Evolutionary conservation across 768 basidiomycete species (phyloP), one percentile per base, ranked within the genome.

Genomic region (Lentinula sp.): DNA sequence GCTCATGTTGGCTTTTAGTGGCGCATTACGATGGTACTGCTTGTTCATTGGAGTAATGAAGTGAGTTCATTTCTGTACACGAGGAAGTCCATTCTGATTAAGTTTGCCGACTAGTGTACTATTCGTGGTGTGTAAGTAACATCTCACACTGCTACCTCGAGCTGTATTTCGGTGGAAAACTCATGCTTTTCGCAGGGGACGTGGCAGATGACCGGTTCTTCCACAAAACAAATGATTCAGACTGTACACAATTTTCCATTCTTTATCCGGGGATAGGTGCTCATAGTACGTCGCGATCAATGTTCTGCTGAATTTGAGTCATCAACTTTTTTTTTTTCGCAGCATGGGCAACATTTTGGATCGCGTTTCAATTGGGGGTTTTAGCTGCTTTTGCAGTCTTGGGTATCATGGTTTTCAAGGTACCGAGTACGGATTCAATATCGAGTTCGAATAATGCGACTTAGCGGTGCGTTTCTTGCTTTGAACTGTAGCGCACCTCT

Each of bases 191-290:
- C 34, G 49, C 67, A 93, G 91, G 91, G 95, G 95, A 98, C 69
- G 88, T 95, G 49, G 85, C 92, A 48, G 95, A 98, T 70, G 95
- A 98, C 69, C 83, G 91, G 60, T 93, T 95, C 75, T 97, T 95
- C 74, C 91, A 94, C 69, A 96, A 96, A 77, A 82, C 87, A 31
- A 96, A 96, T 68, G 91, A 94, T 68, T 94, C 93, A 1, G 95
- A 96, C 69, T 91, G 91, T 61, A 92, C 93, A 2, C 95, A 98
- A 67, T 96, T 93, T 69, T 75, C 84, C 16, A 75, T 93, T 49
- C 70, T 98, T 56, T 93, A 80, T 72, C 89, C 90, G 16, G 71
- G 75, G 5, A 78, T 91, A 57, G 79, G 83, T 43, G 80, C 90
- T n/a, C 90, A 93, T 68, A 72, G 92, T 91, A 72, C 62, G 83